These are phyloP conservation scores for Umbelopsis sp. DNA, from an alignment of 192 early-diverging fungal species.

Conservation along the genomic window DNA sequence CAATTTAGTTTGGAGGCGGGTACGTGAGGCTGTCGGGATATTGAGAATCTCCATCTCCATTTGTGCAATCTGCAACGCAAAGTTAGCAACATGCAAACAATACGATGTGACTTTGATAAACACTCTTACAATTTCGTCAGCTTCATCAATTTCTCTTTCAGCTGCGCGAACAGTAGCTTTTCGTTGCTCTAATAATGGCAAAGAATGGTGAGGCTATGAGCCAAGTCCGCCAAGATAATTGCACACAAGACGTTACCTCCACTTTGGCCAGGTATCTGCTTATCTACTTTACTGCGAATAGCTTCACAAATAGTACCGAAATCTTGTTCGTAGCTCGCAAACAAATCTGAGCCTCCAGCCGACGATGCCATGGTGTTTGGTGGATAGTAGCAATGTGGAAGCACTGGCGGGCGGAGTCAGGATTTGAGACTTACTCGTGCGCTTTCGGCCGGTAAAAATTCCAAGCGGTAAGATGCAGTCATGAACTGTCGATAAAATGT, in stretches of 20 bases:
- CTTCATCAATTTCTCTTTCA: conserved; percentile 87
- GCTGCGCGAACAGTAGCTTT: conserved; percentile 76
- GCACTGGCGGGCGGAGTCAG: background rate
- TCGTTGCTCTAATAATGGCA: conserved; percentile 60
- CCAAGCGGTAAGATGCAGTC: too few relatives aligned
- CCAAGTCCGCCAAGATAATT: conserved; percentile 24
- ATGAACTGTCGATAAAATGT: too few relatives aligned
- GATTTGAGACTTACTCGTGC: background rate
- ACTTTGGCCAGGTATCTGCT: conserved; percentile 58
- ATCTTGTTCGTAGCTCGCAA: conserved; percentile 89
- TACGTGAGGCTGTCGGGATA: conserved; percentile 62
- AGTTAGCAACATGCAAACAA: background rate
- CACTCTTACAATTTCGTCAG: conserved; percentile 79
- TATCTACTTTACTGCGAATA: conserved; percentile 59
- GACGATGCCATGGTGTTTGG: conserved; percentile 34
- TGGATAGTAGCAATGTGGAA: background rate
- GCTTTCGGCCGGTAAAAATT: too few relatives aligned
- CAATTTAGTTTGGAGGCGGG: conserved; percentile 68
- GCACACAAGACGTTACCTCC: conserved; percentile 52
- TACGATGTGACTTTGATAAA: background rate
- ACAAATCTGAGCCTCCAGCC: conserved; percentile 73
- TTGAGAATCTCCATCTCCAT: conserved; percentile 93
- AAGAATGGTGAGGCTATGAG: background rate
- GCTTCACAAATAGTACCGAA: conserved; percentile 62
- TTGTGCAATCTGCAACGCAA: conserved; percentile 69